Evolutionary conservation across 2,329 filamentous ascomycete genomes (phyloP), one percentile per base, ranked within the genome.

Genomic region (Penicillium fuscoglaucum): DNA sequence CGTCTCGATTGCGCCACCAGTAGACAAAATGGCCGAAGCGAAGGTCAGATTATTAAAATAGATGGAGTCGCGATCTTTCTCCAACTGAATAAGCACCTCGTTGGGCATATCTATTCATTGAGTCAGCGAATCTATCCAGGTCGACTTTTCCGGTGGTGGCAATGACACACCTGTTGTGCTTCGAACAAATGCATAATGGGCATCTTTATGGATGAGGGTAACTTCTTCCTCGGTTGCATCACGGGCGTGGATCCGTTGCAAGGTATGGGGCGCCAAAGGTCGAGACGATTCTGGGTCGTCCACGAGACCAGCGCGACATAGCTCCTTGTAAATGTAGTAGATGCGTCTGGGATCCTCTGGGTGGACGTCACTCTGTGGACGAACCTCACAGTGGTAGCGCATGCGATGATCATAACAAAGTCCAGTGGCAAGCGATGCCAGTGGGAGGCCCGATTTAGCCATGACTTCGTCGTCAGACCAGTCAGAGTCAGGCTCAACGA

Each of bases 331-430:
- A 66, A 99, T 99, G 68, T 90, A 89, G 68, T 93, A 90, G 59
- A 99, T 97, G 15, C 95, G 87, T 29, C 91, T 83, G 1, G 95
- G 95, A 68, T 99, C 95, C 74, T 99, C 95, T 0, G 95, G 95
- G 70, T 99, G 95, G 52, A 96, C 88, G 24, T 93, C 89, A 19
- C 79, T 75, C 4, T 79, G 77, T 3, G 82, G 79, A 19, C 91
- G 87, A 17, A 90, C 87, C 71, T 97, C 96, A 55, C 92, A 90
- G 73, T 99, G 95, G 60, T 96, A 89, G 60, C 95, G 91, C 95
- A 99, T 99, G 33, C 93, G 87, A 57, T 91, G 87, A 77, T 99
- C 95, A 72, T 98, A 99, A 65, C 90, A 93, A 61, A 89, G 86
- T 4, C 90, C 90, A 0, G 90, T 93, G 0, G 88, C 85, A 1